phyloP scores from a whole-genome alignment of 805 yeast genomes.

The Clavispora santaluciae region DNA sequence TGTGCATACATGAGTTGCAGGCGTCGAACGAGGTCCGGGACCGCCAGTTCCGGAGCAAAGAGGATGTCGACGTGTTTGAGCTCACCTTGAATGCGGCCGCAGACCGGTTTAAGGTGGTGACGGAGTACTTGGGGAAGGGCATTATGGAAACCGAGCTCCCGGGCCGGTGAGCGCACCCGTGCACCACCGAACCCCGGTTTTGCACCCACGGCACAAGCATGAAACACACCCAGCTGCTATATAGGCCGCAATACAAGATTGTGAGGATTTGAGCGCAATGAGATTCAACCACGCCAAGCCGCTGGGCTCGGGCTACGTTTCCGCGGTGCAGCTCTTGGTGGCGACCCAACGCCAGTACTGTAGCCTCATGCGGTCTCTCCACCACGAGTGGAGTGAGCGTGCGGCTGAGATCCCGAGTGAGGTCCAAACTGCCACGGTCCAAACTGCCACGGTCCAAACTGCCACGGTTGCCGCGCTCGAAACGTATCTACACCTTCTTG shows the following conservation, averaged over 20 bases:
- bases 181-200: constrained; percentile 2
- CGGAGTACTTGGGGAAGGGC: constrained; percentile 85
- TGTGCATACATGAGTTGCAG: constrained; percentile 68
- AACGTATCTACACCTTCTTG: too few species aligned
- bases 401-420: not conserved
- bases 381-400: not conserved
- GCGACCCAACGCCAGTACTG: not conserved
- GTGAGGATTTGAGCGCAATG: not conserved
- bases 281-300: not conserved
- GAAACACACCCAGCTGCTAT: not conserved
- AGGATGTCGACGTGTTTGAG: constrained; percentile 59
- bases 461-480: too few species aligned
- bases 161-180: not conserved
- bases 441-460: too few species aligned
- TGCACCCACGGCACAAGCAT: constrained; percentile 9
- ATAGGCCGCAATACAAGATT: not conserved
- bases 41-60: constrained; percentile 58
- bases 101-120: constrained; percentile 68
- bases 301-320: not conserved
- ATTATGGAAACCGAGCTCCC: constrained; percentile 51
- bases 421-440: not conserved
- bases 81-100: constrained; percentile 47
- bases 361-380: not conserved
- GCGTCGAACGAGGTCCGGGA: constrained; percentile 53
- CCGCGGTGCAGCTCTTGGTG: not conserved